Evolutionary conservation across 768 basidiomycete genomes (phyloP).

Genomic region (Baorangia bicolor): DNA sequence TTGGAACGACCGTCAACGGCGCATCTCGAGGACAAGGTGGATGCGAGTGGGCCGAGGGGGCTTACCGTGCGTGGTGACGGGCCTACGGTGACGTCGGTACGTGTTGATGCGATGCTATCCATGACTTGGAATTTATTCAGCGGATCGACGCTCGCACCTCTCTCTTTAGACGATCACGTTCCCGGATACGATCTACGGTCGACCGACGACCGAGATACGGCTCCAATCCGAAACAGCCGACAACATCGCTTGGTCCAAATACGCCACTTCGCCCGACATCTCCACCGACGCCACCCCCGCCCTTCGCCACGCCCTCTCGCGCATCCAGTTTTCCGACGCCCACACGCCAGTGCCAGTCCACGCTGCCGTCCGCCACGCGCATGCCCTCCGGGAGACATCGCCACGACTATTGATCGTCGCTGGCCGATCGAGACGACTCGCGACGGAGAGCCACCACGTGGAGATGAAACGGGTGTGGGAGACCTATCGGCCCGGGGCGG

Average conservation of each 20-base stretch:
- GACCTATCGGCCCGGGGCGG: slow-evolving; percentile 27
- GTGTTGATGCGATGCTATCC: not conserved
- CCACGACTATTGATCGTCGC: slow-evolving; percentile 58
- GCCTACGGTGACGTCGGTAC: slow-evolving; percentile 1
- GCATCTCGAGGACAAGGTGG: slow-evolving; percentile 18
- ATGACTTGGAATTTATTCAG: not conserved
- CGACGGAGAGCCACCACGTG: slow-evolving; percentile 65
- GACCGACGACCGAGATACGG: slow-evolving; percentile 58
- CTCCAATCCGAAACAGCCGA: slow-evolving; percentile 86
- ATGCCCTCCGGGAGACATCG: slow-evolving; percentile 21
- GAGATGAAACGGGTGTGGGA: slow-evolving; percentile 68
- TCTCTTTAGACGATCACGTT: slow-evolving; percentile 36
- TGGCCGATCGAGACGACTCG: slow-evolving; percentile 74
- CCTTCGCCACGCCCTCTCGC: slow-evolving; percentile 41
- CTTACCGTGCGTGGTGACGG: not conserved
- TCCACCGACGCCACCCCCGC: slow-evolving; percentile 9
- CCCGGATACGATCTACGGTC: slow-evolving; percentile 72
- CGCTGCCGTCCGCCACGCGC: slow-evolving; percentile 47
- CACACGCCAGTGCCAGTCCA: slow-evolving; percentile 60
- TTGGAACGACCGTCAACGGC: slow-evolving; percentile 26
- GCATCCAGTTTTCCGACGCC: slow-evolving; percentile 62
- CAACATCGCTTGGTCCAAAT: slow-evolving; percentile 69
- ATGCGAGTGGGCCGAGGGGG: not conserved
- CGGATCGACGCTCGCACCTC: not conserved
- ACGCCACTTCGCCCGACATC: slow-evolving; percentile 35